Percentiles rank a stretch among this genome's conserved stretches.
These are phyloP conservation scores for Aspergillus wentii DNA, from an alignment of 495 filamentous ascomycete species.

Conservation along the genomic window DNA sequence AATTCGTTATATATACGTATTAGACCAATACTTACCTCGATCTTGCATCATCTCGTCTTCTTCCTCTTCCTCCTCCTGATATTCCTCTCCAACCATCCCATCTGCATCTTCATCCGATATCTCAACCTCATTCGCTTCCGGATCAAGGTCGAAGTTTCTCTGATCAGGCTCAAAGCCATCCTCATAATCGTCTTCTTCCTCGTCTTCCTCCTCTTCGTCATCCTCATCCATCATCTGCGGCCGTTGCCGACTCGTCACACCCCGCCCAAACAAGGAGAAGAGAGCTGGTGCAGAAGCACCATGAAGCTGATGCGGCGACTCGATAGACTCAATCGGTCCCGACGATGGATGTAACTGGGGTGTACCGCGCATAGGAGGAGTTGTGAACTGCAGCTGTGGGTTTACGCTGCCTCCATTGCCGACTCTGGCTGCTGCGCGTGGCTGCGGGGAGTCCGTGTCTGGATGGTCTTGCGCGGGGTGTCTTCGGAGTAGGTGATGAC, in stretches of 20 bases:
- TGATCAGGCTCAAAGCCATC: constrained; percentile 13
- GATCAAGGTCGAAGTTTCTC: constrained; percentile 9
- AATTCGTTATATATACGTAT: constrained; percentile 1
- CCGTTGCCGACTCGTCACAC: constrained; percentile 14
- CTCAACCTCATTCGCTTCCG: constrained; percentile 16
- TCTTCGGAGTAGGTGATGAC: constrained; percentile 17
- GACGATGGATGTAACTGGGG: constrained; percentile 31
- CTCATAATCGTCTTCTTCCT: constrained; percentile 5
- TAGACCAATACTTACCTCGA: constrained; percentile 28
- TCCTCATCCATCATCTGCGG: constrained; percentile 9
- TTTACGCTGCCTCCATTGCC: constrained; percentile 8
- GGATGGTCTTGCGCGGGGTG: constrained; percentile 11
- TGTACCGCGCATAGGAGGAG: constrained; percentile 28
- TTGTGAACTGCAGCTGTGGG: constrained; percentile 30
- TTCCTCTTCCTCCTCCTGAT: constrained; percentile 35
- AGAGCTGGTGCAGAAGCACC: constrained; percentile 22
- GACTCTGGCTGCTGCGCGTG: constrained; percentile 5
- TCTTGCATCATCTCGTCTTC: constrained; percentile 38
- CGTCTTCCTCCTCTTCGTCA: constrained; percentile 1
- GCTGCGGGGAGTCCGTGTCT: constrained; percentile 9
- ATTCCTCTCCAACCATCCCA: constrained; percentile 33
- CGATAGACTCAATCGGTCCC: constrained; percentile 20
- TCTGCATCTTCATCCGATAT: constrained; percentile 19
- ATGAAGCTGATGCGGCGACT: constrained; percentile 15
- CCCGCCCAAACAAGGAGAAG: constrained; percentile 32